phyloP scores from a whole-genome alignment of 805 yeast genomes.

The Wickerhamiella slavikovae region DNA sequence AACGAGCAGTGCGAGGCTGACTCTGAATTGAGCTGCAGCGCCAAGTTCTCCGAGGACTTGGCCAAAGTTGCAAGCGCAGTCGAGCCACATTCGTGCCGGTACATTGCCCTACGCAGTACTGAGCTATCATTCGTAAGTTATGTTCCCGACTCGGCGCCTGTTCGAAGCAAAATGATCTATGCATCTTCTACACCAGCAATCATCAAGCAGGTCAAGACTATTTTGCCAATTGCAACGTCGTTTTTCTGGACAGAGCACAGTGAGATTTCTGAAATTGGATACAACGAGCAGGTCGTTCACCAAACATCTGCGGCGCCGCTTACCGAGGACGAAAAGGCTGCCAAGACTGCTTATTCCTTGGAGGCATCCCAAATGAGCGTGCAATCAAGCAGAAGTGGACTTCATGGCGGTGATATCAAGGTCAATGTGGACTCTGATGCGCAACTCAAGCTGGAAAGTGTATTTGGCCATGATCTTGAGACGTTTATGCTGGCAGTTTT shows the following conservation, averaged over 20 bases:
- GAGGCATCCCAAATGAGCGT: constrained; percentile 22
- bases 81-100: constrained; percentile 25
- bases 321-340: constrained; percentile 36
- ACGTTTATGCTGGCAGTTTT: constrained; percentile 5
- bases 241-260: constrained; percentile 35
- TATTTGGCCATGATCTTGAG: constrained; percentile 9
- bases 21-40: constrained; percentile 16
- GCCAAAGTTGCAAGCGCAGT: constrained; percentile 16
- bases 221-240: constrained; percentile 27
- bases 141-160: constrained; percentile 73
- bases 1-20: constrained; percentile 19
- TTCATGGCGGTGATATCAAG: constrained; percentile 8
- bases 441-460: constrained; percentile 2
- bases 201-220: constrained; percentile 49
- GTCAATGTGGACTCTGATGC: constrained; percentile 10
- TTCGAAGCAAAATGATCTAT: constrained; percentile 75
- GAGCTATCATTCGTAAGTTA: constrained; percentile 48
- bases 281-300: constrained; percentile 22
- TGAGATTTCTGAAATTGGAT: constrained; percentile 24
- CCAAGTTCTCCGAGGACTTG: constrained; percentile 20
- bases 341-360: constrained; percentile 25
- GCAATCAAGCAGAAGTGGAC: constrained; percentile 9
- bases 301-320: constrained; percentile 26
- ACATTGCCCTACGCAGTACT: constrained; percentile 24
- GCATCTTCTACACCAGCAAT: constrained; percentile 76